Base-by-base conservation (phyloP, 345 rosid genomes). In the Rhizophora mangle region DNA sequence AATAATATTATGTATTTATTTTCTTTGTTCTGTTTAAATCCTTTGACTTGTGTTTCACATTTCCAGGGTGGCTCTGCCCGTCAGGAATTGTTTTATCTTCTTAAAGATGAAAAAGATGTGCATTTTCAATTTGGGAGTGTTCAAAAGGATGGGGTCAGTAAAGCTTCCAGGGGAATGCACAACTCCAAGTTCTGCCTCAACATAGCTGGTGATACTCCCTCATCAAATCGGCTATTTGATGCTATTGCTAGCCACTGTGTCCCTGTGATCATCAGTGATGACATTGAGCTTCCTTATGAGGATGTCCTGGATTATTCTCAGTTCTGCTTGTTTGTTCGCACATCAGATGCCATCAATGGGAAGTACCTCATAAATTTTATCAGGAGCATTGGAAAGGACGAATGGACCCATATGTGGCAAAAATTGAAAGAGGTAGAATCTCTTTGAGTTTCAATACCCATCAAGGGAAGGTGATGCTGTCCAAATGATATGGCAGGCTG, bases 131-230 rank as follows among this genome's bases (percentile, higher is more conserved):
- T 87, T 3, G 99, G 98, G 8, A 95, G 85, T 65, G 89, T 92
- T 30, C 83, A 70, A 43, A 88, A 83, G 24, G 82, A 85, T 60
- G 99, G 99, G 58, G 47, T 90, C 61, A 72, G 24, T 58, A 80
- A 84, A 83, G 97, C 98, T 27, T 78, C 88, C 19, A 70, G 61
- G 29, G 99, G 99, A 16, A 95, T 95, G 99, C 87, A 80, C 72
- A 68, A 85, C 6, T 92, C 97, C 18, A 95, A 92, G 74, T 95
- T 95, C 68, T 95, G 99, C 66, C 96, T 92, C 76, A 92, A 90
- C 81, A 88, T 95, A 22, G 99, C 98, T 6, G 98, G 99, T 0
- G 99, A 95, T 69, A 95, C 99, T 6, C 99, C 99, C 5, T 95
- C 96, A 1, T 90, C 98, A 4, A 95, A 92, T 73, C 96, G 98